Conservation (phyloP, 2,329 filamentous ascomycete species). For the Rhynchosporium agropyri region DNA sequence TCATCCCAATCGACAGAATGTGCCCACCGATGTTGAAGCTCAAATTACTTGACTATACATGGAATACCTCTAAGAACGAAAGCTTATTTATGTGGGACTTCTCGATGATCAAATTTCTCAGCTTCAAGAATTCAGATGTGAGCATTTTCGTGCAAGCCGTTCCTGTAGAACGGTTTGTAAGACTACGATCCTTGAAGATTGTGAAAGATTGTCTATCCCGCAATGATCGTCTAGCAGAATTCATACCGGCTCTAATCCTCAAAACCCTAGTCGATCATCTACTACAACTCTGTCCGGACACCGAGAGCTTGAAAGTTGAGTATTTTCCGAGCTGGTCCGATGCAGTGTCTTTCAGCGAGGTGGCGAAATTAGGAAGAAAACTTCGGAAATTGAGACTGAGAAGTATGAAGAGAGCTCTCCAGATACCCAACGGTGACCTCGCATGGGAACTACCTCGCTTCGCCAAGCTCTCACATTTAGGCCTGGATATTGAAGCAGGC, state of each 20-base stretch:
- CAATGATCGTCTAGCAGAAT: too few species aligned
- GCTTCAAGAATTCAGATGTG: too few species aligned
- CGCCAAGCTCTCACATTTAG: too few species aligned
- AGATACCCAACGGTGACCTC: too few species aligned
- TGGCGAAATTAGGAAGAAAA: background rate
- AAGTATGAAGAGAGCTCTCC: too few species aligned
- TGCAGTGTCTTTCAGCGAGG: background rate
- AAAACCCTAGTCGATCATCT: too few species aligned
- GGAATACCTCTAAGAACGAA: background rate
- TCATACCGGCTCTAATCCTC: too few species aligned
- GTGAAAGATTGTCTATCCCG: too few species aligned
- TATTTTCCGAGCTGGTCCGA: background rate
- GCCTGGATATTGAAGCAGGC: too few species aligned
- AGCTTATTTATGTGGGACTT: background rate
- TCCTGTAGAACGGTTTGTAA: background rate
- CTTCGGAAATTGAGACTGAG: background rate
- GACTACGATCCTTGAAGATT: background rate
- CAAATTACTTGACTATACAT: background rate
- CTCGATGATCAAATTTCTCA: background rate
- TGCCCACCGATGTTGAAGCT: background rate
- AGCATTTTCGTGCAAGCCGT: background rate
- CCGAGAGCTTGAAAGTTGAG: background rate
- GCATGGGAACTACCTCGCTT: too few species aligned
- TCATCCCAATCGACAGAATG: background rate
- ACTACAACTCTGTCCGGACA: too few species aligned